phyloP scores from a whole-genome alignment of 2,329 filamentous ascomycete genomes.

The Malbranchea zuffiana region DNA sequence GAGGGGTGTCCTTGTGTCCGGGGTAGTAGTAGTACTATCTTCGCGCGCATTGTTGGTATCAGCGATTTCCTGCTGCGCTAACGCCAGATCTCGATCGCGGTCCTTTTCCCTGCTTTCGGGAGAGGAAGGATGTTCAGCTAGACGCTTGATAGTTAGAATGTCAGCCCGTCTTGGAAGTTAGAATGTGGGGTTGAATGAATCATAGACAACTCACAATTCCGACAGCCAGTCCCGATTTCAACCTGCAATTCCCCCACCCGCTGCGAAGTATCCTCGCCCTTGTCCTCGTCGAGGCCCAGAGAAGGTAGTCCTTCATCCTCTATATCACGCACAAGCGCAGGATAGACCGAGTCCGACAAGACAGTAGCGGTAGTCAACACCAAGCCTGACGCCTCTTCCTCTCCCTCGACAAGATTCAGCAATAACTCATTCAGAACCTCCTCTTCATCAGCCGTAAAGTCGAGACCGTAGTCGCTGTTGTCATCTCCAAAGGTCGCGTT shows the following conservation, averaged over 20 bases:
- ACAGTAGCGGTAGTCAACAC: conserved; percentile 15
- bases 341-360: not conserved
- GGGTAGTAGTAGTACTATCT: conserved; percentile 13
- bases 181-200: too few species aligned
- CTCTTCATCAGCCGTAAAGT: conserved; percentile 49
- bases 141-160: conserved; percentile 44
- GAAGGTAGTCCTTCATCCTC: conserved; percentile 5
- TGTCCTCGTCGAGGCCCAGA: not conserved
- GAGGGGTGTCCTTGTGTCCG: conserved; percentile 52
- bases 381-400: conserved; percentile 13
- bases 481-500: conserved; percentile 13
- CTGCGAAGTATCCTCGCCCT: not conserved
- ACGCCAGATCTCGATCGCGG: conserved; percentile 23
- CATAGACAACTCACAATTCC: conserved; percentile 3
- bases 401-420: conserved; percentile 32
- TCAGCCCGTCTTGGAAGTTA: conserved; percentile 46
- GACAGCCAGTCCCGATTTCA: conserved; percentile 3
- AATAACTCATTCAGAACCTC: conserved; percentile 43
- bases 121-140: conserved; percentile 45
- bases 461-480: conserved; percentile 52
- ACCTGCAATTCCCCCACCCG: conserved; percentile 7
- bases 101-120: conserved; percentile 27
- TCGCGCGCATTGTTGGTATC: conserved; percentile 9
- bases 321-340: conserved; percentile 6
- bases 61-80: conserved; percentile 1